Evolutionary conservation across 345 rosid genomes (phyloP), one percentile per base, ranked within the genome.

Genomic region (Syzygium aqueum): DNA sequence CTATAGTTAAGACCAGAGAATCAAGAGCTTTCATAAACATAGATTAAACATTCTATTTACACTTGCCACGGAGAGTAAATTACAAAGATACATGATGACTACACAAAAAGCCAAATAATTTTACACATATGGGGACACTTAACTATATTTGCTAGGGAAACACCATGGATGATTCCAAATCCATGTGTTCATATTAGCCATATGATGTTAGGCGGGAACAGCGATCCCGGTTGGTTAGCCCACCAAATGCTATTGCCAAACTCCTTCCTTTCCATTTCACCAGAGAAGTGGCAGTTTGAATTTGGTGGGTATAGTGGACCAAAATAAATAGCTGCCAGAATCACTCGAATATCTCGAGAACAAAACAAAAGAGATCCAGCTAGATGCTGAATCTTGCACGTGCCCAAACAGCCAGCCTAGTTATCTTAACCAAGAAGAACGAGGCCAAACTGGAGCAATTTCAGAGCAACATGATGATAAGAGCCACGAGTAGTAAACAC

Each of bases 161-260:
- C 77, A 89, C 50, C 90, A 88, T 63, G 91, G 92, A 92, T 87
- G 77, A 86, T 86, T 89, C 87, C 89, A 87, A 88, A 91, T 89
- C 91, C 90, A 89, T 67, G 90, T 84, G 87, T 92, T 89, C 88
- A 56, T 87, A 93, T 92, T 92, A 92, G 90, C 89, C 85, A 88
- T 87, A 90, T 89, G 86, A 87, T 89, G 92, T 92, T 87, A 92
- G 90, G 86, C 54, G 86, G 87, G 88, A 63, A 86, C 86, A 88
- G 21, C 80, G 7, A 88, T 51, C 90, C 86, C 87, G 54, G 86
- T 28, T 86, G 59, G 88, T 90, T 87, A 87, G 13, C 88, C 91
- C 87, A 57, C 92, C 92, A 85, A 82, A 88, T 86, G 85, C 90
- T 80, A 91, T 77, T 85, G 88, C 88, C 83, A 86, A 40, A 84